Conservation (phyloP, 495 filamentous ascomycete genomes). For the Aspergillus cavernicola region DNA sequence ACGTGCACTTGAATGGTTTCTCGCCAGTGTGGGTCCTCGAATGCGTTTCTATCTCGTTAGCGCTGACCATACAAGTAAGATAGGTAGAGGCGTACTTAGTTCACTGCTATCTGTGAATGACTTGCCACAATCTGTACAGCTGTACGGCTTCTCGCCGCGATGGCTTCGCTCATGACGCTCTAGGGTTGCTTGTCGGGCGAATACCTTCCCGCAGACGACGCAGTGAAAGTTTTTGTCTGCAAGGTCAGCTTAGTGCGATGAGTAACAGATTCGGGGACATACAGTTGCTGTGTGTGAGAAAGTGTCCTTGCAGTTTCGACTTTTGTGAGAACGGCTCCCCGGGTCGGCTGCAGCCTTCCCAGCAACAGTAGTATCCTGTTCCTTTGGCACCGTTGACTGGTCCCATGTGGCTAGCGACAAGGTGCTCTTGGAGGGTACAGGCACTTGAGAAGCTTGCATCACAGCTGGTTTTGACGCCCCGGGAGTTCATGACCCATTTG, state of each 20-base stretch:
- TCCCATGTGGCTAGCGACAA: conserved; percentile 37
- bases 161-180: conserved; percentile 53
- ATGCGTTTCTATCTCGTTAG: conserved; percentile 44
- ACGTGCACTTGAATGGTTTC: conserved; percentile 49
- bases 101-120: conserved; percentile 49
- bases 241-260: not conserved
- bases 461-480: conserved; percentile 32
- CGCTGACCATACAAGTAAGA: not conserved
- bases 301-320: conserved; percentile 49
- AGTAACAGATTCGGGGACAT: conserved; percentile 8
- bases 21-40: conserved; percentile 49
- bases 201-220: conserved; percentile 45
- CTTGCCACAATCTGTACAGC: conserved; percentile 42
- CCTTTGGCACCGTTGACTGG: conserved; percentile 43
- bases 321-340: conserved; percentile 48
- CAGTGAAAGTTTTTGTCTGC: conserved; percentile 46
- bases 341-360: conserved; percentile 45
- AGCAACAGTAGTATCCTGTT: conserved; percentile 47
- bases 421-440: conserved; percentile 42
- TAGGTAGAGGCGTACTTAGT: conserved; percentile 33
- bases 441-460: conserved; percentile 34
- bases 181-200: conserved; percentile 45
- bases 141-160: conserved; percentile 49
- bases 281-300: conserved; percentile 48
- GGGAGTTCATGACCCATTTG: conserved; percentile 31